These are phyloP conservation scores for Saccharomycopsis fodiens DNA, from an alignment of 805 yeast genomes.

Conservation along the genomic window DNA sequence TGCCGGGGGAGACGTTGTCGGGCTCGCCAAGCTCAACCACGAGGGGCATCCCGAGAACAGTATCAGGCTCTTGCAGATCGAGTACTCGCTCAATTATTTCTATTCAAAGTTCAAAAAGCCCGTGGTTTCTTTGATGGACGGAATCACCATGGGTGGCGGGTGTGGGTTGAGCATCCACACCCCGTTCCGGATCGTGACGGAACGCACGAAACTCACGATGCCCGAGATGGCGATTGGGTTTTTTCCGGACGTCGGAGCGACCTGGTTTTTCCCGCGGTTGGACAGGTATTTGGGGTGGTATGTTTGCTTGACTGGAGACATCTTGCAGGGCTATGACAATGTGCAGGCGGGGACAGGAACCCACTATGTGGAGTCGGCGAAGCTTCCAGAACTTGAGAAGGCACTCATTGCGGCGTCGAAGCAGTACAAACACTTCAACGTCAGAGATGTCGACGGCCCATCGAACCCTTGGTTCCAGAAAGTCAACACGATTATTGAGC, in stretches of 20 bases:
- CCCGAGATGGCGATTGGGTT: conserved; percentile 97
- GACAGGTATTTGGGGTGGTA: conserved; percentile 81
- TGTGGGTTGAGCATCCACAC: conserved; percentile 87
- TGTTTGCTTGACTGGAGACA: conserved; percentile 79
- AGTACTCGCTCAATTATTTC: conserved; percentile 43
- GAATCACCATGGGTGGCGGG: conserved; percentile 98
- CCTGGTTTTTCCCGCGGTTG: conserved; percentile 77
- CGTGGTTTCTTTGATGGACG: conserved; percentile 76
- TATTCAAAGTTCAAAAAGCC: conserved; percentile 72
- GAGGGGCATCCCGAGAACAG: conserved; percentile 30
- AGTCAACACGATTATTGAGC: conserved; percentile 57
- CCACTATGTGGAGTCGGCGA: conserved; percentile 69
- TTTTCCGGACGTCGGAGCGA: conserved; percentile 93
- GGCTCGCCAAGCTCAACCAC: conserved; percentile 47
- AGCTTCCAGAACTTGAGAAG: conserved; percentile 49
- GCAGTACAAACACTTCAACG: conserved; percentile 20
- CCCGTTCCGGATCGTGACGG: conserved; percentile 88
- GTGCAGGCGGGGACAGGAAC: conserved; percentile 81
- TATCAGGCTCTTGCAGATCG: conserved; percentile 16
- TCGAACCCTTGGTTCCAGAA: conserved; percentile 38
- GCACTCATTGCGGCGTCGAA: conserved; percentile 55
- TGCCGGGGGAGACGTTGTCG: conserved; percentile 81
- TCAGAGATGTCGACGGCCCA: conserved; percentile 9
- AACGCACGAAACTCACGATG: conserved; percentile 87
- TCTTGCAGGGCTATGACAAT: conserved; percentile 71